Conservation (phyloP, 495 filamentous ascomycete species). For the Penicillium herquei region DNA sequence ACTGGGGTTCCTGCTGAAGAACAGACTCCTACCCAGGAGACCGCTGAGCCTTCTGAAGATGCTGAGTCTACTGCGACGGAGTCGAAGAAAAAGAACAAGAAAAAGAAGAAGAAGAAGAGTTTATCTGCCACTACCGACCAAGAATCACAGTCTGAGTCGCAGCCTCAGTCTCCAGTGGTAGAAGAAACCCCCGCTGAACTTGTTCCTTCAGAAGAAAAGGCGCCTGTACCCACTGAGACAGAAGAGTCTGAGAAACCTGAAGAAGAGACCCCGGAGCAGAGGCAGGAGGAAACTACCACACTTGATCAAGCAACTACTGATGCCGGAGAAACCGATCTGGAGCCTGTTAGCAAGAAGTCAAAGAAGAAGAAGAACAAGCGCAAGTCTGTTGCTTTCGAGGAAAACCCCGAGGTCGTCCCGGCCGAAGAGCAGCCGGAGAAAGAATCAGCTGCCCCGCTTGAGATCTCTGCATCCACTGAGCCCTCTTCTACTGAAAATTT, state of each 20-base stretch:
- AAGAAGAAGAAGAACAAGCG: constrained; percentile 39
- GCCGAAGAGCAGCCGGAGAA: background rate
- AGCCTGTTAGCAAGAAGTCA: constrained; percentile 20
- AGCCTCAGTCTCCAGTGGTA: constrained; percentile 14
- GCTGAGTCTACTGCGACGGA: background rate
- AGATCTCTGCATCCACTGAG: background rate
- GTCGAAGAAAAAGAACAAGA: constrained; percentile 11
- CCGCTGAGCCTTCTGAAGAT: background rate
- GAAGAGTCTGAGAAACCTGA: constrained; percentile 3
- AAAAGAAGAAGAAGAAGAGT: constrained; percentile 36
- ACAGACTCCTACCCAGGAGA: background rate
- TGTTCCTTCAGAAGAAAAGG: background rate
- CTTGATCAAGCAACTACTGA: background rate
- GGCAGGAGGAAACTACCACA: background rate
- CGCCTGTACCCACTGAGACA: background rate
- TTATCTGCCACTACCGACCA: constrained; percentile 21
- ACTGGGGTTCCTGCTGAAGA: background rate
- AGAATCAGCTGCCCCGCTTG: background rate
- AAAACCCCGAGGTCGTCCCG: background rate
- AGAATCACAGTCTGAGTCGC: constrained; percentile 3
- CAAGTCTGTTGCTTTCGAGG: constrained; percentile 18
- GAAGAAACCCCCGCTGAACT: background rate
- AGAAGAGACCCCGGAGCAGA: constrained; percentile 5
- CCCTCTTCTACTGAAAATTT: background rate
- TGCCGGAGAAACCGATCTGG: constrained; percentile 20